Percentiles rank a stretch among this genome's conserved stretches.
Conservation (phyloP, 75 land plant genomes). For the Isoetes taiwanensis region DNA sequence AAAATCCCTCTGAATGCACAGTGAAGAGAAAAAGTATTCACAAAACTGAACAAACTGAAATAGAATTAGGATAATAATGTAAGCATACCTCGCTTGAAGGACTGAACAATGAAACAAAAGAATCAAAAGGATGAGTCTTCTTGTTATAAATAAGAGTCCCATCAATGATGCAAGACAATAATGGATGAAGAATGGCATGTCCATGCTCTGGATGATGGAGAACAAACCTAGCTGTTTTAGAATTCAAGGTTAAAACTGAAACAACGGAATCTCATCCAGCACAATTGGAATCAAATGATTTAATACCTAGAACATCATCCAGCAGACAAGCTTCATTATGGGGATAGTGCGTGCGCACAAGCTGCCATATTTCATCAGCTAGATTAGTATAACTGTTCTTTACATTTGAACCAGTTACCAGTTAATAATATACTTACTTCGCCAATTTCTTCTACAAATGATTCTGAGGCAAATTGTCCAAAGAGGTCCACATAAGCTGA, state of each 20-base stretch:
- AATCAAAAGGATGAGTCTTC: constrained; percentile 55
- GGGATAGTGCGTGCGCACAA: constrained; percentile 61
- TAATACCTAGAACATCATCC: constrained; percentile 78
- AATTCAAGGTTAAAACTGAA: background rate
- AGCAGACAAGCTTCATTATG: constrained; percentile 47
- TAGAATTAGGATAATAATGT: no score
- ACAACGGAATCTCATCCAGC: background rate
- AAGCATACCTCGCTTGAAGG: constrained; percentile 66
- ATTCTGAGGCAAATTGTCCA: constrained; percentile 71
- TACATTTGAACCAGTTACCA: no score
- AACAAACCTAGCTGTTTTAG: constrained; percentile 58
- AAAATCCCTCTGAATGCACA: constrained; percentile 49
- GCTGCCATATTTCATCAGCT: no score
- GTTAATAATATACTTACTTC: constrained; percentile 48
- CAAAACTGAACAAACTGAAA: no score
- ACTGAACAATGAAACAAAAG: constrained; percentile 65
- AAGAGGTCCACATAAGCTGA: constrained; percentile 83
- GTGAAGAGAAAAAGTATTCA: background rate
- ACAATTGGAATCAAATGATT: background rate
- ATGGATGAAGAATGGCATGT: constrained; percentile 74
- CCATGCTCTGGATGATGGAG: constrained; percentile 94
- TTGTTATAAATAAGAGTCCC: constrained; percentile 61
- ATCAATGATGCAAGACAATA: constrained; percentile 76
- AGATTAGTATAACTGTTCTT: no score
- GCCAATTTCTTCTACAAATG: constrained; percentile 68